phyloP scores from a whole-genome alignment of 2,329 filamentous ascomycete genomes.

The Penicillium sp. region DNA sequence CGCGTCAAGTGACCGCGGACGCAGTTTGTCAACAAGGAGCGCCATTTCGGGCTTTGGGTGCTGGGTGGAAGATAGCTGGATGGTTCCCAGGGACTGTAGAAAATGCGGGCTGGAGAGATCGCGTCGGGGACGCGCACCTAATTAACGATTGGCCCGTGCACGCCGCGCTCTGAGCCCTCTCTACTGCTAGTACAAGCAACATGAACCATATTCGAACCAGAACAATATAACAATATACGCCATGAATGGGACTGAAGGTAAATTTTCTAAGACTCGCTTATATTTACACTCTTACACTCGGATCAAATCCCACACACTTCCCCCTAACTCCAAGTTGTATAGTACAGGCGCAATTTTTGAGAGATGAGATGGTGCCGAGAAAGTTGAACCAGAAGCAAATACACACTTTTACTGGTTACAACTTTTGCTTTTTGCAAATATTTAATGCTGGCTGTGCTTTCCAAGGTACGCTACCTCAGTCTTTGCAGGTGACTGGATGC shows the following conservation, averaged over 20 bases:
- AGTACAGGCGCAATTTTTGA: conserved; percentile 22
- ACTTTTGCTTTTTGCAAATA: background rate
- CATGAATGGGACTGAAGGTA: no score
- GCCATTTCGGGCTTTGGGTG: conserved; percentile 55
- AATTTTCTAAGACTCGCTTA: no score
- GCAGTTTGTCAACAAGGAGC: conserved; percentile 67
- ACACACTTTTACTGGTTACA: no score
- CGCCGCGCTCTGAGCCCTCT: no score
- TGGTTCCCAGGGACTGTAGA: conserved; percentile 11
- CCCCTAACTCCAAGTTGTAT: conserved; percentile 16
- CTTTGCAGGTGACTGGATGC: background rate
- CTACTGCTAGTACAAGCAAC: no score
- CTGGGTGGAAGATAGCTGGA: background rate
- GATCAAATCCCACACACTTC: background rate
- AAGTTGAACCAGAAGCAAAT: background rate
- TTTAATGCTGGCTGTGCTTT: background rate
- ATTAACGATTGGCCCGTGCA: conserved; percentile 46
- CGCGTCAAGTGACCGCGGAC: conserved; percentile 55
- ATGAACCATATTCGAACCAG: no score
- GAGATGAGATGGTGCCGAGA: conserved; percentile 21
- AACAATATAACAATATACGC: no score
- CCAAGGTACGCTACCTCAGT: background rate
- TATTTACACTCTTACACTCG: conserved; percentile 7
- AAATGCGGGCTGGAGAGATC: conserved; percentile 29
- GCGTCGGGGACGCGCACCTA: conserved; percentile 43